phyloP scores from a whole-genome alignment of 192 early-diverging fungal genomes.

The Coemansia sp. region DNA sequence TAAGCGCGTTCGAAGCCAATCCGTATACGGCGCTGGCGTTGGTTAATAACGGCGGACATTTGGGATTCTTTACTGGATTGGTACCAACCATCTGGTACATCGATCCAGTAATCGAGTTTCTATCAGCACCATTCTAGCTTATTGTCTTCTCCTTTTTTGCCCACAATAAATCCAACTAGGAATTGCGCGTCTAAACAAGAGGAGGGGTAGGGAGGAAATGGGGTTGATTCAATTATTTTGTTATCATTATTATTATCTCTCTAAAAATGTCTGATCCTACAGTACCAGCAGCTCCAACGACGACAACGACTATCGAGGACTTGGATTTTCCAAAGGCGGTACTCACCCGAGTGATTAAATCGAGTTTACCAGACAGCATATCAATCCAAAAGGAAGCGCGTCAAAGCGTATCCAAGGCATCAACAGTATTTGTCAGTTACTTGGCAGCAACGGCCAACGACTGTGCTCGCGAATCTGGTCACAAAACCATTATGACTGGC shows the following conservation, averaged over 20 bases:
- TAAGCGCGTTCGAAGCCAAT: constrained; percentile 2
- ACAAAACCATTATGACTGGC: constrained; percentile 44
- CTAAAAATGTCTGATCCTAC: background rate
- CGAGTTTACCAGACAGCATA: constrained; percentile 46
- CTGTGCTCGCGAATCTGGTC: constrained; percentile 43
- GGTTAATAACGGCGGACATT: constrained; percentile 8
- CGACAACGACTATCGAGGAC: constrained; percentile 29
- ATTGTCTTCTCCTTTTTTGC: background rate
- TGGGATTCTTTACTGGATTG: constrained; percentile 15
- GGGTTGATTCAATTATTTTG: no score
- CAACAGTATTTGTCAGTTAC: constrained; percentile 51
- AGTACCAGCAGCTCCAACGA: no score
- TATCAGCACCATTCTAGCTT: background rate
- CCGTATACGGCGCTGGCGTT: constrained; percentile 12
- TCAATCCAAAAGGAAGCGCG: constrained; percentile 50
- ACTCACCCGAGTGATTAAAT: constrained; percentile 39
- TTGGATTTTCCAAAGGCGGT: constrained; percentile 52
- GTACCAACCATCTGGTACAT: constrained; percentile 20
- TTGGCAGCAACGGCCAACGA: constrained; percentile 50
- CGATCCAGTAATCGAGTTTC: constrained; percentile 5
- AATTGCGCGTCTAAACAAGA: no score
- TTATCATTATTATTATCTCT: background rate
- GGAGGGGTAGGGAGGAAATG: no score
- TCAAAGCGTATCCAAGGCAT: constrained; percentile 26
- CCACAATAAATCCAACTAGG: no score